A percentile compares a stretch with the other conserved stretches of the same genome.
phyloP scores from a whole-genome alignment of 2,329 filamentous ascomycete genomes.

The Thielaviopsis euricoi region DNA sequence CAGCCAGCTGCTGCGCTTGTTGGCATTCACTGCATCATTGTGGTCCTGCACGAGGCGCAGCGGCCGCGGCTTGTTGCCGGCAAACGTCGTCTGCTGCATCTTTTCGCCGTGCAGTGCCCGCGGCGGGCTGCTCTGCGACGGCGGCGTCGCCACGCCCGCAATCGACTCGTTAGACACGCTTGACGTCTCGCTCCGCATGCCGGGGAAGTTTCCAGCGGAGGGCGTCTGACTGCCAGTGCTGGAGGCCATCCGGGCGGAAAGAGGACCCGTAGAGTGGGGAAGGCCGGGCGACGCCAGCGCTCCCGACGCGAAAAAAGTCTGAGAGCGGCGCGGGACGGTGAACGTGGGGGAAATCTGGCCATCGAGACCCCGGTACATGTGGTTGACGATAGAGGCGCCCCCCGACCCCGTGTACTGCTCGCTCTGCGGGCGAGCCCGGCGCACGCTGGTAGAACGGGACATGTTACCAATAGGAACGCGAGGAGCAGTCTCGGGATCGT shows the following conservation, averaged over 20 bases:
- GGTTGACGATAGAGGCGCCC: slow-evolving; percentile 51
- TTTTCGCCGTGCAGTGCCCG: slow-evolving; percentile 18
- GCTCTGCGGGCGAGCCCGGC: slow-evolving; percentile 41
- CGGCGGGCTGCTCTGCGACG: slow-evolving; percentile 35
- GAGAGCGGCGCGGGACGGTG: slow-evolving; percentile 40
- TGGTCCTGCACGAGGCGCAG: slow-evolving; percentile 77
- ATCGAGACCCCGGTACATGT: slow-evolving; percentile 71
- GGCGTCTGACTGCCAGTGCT: slow-evolving; percentile 24
- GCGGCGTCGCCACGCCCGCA: slow-evolving; percentile 28
- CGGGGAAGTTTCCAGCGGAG: slow-evolving; percentile 49
- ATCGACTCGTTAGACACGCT: slow-evolving; percentile 50
- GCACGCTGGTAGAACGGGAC: slow-evolving; percentile 35
- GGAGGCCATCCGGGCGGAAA: slow-evolving; percentile 34
- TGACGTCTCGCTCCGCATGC: slow-evolving; percentile 48
- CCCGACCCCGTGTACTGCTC: slow-evolving; percentile 43
- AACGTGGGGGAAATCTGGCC: slow-evolving; percentile 44
- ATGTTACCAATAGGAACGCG: slow-evolving; percentile 53
- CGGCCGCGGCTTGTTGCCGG: slow-evolving; percentile 62
- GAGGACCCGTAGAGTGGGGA: slow-evolving; percentile 23
- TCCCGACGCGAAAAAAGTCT: slow-evolving; percentile 45
- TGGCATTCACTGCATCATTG: slow-evolving; percentile 28
- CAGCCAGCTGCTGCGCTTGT: slow-evolving; percentile 50
- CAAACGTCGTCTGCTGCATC: slow-evolving; percentile 40
- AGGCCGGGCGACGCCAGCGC: slow-evolving; percentile 19
- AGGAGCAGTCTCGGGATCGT: slow-evolving; percentile 57